Evolutionary conservation across 2,329 filamentous ascomycete genomes (phyloP).

Genomic region (Aspergillus sp.): DNA sequence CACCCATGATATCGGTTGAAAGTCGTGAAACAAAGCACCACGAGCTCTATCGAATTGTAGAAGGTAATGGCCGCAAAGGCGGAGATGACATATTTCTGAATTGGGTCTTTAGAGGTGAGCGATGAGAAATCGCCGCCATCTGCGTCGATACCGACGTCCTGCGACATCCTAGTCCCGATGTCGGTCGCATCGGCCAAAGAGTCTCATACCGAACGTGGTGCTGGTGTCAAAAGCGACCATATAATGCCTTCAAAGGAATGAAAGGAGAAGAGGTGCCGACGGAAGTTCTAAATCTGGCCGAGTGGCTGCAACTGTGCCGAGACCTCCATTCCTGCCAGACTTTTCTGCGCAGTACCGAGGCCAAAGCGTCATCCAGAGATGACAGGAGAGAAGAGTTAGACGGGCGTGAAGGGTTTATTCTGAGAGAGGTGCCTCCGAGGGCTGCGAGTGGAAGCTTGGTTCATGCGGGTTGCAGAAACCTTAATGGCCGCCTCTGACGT

Average conservation of each 20-base stretch:
- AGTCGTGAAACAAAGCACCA: conserved; percentile 44
- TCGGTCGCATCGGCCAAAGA: neutral
- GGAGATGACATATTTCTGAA: conserved; percentile 28
- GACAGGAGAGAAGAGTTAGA: neutral
- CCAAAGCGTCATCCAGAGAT: neutral
- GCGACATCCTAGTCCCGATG: neutral
- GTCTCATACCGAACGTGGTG: neutral
- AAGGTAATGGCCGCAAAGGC: conserved; percentile 45
- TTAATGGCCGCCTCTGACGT: neutral
- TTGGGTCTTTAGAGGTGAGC: neutral
- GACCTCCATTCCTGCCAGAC: neutral
- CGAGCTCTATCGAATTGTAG: conserved; percentile 50
- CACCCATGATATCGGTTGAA: conserved; percentile 45
- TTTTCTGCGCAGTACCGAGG: neutral
- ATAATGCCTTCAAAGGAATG: neutral
- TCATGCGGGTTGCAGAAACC: neutral
- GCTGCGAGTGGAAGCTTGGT: neutral
- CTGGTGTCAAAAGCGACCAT: neutral
- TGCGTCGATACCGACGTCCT: neutral
- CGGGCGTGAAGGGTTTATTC: neutral
- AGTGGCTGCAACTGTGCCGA: neutral
- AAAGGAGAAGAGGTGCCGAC: neutral
- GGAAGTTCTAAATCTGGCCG: neutral
- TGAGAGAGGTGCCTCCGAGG: no score
- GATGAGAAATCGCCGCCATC: neutral